Percentiles rank a stretch among this genome's conserved stretches.
Evolutionary conservation across 225 moss, liverwort and hornwort genomes (phyloP).

Genomic region (Marchantia paleacea): DNA sequence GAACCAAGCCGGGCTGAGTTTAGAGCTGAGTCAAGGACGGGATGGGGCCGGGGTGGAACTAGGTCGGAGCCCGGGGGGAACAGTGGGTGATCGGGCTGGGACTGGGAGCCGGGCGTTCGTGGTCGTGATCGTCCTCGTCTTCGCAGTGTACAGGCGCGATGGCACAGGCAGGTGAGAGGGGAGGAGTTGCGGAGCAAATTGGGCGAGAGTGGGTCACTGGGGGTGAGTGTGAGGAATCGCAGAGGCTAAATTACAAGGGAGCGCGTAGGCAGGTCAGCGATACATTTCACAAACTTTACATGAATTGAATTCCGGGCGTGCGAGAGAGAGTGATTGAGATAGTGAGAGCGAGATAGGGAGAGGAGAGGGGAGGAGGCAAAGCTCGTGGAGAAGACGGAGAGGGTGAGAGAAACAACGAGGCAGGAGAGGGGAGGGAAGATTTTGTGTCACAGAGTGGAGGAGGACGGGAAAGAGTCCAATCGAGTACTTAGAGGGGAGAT

Average conservation of each 20-base stretch:
- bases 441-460: not conserved
- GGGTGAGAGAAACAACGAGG: too few species aligned
- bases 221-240: not conserved
- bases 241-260: constrained; percentile 14
- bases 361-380: not conserved
- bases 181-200: constrained; percentile 12
- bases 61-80: not conserved
- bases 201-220: not conserved
- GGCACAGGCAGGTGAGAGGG: constrained; percentile 1
- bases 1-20: not conserved
- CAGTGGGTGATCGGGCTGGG: not conserved
- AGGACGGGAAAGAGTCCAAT: constrained; percentile 12
- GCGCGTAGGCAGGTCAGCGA: constrained; percentile 1
- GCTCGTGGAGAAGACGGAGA: not conserved
- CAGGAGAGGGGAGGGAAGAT: not conserved
- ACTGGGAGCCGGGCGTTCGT: not conserved
- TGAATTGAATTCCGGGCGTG: constrained; percentile 2
- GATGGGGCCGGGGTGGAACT: not conserved
- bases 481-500: not conserved
- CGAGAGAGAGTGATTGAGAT: not conserved
- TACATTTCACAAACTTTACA: constrained; percentile 12
- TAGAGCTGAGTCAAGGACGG: not conserved
- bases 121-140: not conserved
- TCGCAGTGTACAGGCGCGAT: not conserved
- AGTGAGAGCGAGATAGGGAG: not conserved